Conservation (phyloP, 1,284 basidiomycete genomes). For the Ustilago cynodontis region DNA sequence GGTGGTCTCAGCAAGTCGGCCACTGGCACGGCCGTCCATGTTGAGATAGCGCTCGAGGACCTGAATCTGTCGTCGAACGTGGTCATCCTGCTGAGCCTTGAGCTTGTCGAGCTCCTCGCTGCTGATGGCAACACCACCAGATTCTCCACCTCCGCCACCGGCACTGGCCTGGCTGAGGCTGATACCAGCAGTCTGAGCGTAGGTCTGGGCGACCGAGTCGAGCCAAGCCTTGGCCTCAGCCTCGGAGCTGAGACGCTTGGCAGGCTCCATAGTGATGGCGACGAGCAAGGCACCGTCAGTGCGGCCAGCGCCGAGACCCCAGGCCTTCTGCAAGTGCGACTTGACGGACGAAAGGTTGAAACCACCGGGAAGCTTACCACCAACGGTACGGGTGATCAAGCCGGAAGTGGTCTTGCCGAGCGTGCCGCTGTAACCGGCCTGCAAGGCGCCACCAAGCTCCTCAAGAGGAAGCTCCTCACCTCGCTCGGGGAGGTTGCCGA, state of each 20-base stretch:
- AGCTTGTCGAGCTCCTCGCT: constrained; percentile 98
- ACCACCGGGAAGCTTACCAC: constrained; percentile 97
- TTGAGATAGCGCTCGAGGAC: constrained; percentile 95
- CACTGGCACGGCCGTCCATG: constrained; percentile 90
- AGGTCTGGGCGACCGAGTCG: constrained; percentile 84
- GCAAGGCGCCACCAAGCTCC: constrained; percentile 89
- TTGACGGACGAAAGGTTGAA: constrained; percentile 97
- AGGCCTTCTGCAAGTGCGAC: constrained; percentile 70
- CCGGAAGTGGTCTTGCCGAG: constrained; percentile 96
- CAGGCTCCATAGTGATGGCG: constrained; percentile 89
- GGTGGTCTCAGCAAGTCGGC: constrained; percentile 87
- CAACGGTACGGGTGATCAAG: constrained; percentile 89
- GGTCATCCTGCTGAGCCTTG: constrained; percentile 90
- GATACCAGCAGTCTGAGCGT: constrained; percentile 89
- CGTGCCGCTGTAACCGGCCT: constrained; percentile 83
- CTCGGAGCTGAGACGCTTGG: constrained; percentile 92
- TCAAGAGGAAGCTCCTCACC: constrained; percentile 90
- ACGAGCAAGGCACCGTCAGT: constrained; percentile 91
- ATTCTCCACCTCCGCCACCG: constrained; percentile 75
- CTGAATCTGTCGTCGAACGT: constrained; percentile 92
- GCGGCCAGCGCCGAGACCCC: constrained; percentile 91
- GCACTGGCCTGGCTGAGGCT: constrained; percentile 74
- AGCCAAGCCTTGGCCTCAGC: constrained; percentile 93
- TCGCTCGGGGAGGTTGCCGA: constrained; percentile 81
- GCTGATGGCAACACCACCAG: constrained; percentile 79